These are phyloP conservation scores for Nephelium lappaceum DNA, from an alignment of 345 rosid species.

Conservation along the genomic window DNA sequence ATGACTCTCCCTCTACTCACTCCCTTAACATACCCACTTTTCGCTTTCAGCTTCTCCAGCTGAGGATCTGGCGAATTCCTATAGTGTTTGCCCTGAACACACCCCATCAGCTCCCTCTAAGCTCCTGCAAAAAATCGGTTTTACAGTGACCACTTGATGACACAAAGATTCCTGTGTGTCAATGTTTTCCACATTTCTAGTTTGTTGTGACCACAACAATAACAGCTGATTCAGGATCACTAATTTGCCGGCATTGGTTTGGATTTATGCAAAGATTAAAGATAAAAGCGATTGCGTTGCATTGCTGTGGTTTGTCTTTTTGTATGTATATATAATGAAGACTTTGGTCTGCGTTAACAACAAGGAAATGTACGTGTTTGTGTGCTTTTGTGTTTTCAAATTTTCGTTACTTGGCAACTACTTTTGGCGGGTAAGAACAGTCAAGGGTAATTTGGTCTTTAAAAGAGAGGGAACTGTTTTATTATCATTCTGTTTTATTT, in stretches of 20 bases:
- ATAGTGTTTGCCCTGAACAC: conserved; percentile 31
- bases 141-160: background rate
- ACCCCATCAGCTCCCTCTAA: conserved; percentile 43
- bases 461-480: too few relatives aligned
- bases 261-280: conserved; percentile 32
- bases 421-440: conserved; percentile 14
- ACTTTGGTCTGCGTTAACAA: conserved; percentile 18
- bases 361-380: conserved; percentile 12
- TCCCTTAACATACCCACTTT: conserved; percentile 29
- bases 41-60: conserved; percentile 31
- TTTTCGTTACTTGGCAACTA: background rate
- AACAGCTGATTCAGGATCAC: conserved; percentile 14
- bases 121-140: background rate
- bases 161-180: background rate
- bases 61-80: conserved; percentile 25
- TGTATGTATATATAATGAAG: conserved; percentile 27
- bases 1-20: conserved; percentile 10
- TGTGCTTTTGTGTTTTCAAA: background rate
- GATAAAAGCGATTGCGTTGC: background rate
- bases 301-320: background rate
- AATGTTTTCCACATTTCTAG: background rate
- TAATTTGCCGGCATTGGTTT: conserved; percentile 37
- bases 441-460: background rate
- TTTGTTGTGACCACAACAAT: background rate
- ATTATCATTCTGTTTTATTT: too few relatives aligned